Conservation (phyloP, 2,329 filamentous ascomycete species). For the Coniochaeta ligniaria region DNA sequence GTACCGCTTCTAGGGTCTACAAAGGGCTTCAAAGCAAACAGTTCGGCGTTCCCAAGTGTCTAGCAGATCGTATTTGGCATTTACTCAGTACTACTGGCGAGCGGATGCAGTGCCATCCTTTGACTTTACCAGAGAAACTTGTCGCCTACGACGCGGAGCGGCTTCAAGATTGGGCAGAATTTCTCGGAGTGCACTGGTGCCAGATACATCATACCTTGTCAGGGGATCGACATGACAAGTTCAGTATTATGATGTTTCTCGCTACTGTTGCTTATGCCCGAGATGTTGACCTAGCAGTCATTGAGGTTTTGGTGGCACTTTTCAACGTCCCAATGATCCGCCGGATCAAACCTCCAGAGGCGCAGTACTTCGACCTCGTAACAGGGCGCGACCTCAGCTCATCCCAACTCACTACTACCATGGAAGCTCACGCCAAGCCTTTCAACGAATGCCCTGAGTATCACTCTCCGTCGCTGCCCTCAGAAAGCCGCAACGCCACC, state of each 20-base stretch:
- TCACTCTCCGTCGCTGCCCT: background rate
- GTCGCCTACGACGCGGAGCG: conserved; percentile 4
- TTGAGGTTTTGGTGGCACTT: conserved; percentile 8
- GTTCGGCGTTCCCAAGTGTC: background rate
- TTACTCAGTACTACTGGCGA: background rate
- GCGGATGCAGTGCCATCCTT: background rate
- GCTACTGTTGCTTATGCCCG: conserved; percentile 12
- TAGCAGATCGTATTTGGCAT: background rate
- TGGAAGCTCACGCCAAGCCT: background rate
- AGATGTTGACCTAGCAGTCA: conserved; percentile 1
- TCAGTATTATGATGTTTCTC: conserved; percentile 11
- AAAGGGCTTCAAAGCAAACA: background rate
- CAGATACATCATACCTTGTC: conserved; percentile 5
- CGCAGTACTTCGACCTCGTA: background rate
- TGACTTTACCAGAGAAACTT: background rate
- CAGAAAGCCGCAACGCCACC: background rate
- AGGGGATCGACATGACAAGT: background rate
- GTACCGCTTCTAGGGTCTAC: background rate
- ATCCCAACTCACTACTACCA: background rate
- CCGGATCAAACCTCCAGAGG: background rate
- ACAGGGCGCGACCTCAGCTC: background rate
- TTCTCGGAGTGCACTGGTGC: conserved; percentile 5
- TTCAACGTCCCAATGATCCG: conserved; percentile 4
- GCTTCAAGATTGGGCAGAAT: conserved; percentile 1
- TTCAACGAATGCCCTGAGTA: background rate